These are phyloP conservation scores for Hamamelis virginiana DNA, from an alignment of 164 flowering plant genomes.

Conservation along the genomic window DNA sequence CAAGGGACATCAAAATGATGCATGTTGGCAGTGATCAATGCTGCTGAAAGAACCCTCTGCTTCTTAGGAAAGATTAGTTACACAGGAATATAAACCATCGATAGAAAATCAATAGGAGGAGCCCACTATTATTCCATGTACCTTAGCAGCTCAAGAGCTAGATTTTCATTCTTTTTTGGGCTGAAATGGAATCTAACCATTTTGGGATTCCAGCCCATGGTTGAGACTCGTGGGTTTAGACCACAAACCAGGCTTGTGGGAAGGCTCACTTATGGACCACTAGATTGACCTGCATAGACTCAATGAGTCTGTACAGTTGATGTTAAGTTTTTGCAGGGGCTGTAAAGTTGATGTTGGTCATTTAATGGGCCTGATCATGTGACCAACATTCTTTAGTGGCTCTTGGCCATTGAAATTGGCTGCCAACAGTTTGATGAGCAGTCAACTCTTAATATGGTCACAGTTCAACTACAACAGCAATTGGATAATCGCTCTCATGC, in stretches of 20 bases:
- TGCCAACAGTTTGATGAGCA: neutral
- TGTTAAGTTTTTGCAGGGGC: too few species aligned
- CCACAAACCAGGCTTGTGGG: neutral
- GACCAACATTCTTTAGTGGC: neutral
- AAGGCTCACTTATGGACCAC: neutral
- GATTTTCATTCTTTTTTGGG: neutral
- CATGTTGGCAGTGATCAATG: constrained; percentile 2
- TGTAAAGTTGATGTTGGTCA: neutral
- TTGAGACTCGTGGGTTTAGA: neutral
- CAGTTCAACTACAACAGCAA: neutral
- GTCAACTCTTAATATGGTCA: neutral
- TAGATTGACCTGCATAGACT: neutral
- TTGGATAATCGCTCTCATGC: neutral
- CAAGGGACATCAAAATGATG: neutral
- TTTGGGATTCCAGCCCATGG: constrained; percentile 4
- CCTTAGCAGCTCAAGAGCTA: neutral
- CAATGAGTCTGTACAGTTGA: neutral
- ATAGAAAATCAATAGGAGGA: neutral
- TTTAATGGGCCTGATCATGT: neutral
- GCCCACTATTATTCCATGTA: neutral
- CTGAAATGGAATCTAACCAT: neutral
- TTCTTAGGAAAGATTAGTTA: neutral
- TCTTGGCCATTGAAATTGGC: neutral
- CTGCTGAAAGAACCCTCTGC: neutral
- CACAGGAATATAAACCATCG: neutral